These are phyloP conservation scores for Cornus suecica DNA, from an alignment of 148 eudicot genomes.

Conservation along the genomic window DNA sequence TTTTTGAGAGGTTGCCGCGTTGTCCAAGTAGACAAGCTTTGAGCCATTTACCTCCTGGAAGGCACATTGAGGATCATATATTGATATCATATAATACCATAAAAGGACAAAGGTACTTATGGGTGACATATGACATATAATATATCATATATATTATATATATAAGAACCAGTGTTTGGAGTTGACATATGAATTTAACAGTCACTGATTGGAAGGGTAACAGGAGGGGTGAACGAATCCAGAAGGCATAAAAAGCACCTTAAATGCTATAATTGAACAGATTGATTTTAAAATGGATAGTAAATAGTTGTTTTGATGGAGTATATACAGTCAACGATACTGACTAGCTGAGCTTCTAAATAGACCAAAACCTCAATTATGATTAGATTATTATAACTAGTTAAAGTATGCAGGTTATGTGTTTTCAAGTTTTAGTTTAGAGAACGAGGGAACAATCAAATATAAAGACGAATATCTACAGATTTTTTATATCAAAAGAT, in stretches of 20 bases:
- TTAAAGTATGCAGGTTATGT: too few species aligned
- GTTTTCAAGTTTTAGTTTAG: too few species aligned
- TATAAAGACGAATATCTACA: too few species aligned
- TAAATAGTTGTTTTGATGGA: not conserved
- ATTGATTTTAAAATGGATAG: not conserved
- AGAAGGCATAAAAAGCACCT: not conserved
- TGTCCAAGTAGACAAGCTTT: conserved; percentile 88
- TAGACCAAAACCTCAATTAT: not conserved
- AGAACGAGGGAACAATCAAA: not conserved
- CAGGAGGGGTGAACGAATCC: not conserved
- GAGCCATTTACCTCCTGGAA: conserved; percentile 79
- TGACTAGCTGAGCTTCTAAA: not conserved
- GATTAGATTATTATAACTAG: too few species aligned
- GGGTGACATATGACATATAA: too few species aligned
- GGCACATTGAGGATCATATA: conserved; percentile 6
- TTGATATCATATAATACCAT: not conserved
- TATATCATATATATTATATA: too few species aligned
- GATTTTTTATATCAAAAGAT: not conserved
- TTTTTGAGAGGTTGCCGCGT: conserved; percentile 97
- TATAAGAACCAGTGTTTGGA: too few species aligned
- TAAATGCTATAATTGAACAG: not conserved
- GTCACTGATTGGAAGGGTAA: not conserved
- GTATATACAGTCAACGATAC: not conserved
- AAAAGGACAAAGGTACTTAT: not conserved
- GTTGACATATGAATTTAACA: not conserved